Base-by-base conservation (phyloP, 495 filamentous ascomycete species). In the Apodospora peruviana region DNA sequence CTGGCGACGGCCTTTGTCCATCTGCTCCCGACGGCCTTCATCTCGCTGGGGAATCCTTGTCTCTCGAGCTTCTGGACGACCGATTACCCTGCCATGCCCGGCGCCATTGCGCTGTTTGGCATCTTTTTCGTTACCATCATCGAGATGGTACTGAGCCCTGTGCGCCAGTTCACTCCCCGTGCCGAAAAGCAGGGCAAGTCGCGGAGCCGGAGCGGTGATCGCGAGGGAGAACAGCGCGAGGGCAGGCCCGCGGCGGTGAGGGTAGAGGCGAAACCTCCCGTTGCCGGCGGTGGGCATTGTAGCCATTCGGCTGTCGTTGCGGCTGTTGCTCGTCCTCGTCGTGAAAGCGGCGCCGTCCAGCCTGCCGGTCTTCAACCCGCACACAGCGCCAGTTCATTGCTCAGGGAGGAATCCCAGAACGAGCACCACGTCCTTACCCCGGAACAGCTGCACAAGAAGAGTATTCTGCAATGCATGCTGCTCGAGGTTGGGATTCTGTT, bases 1-100 rank as follows among this genome's bases (percentile, higher is more conserved):
- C 84, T 93, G 40, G 88, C 88, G 17, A 91, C 88, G n/a, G 87
- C 88, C 20, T 91, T 93, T 58, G 88, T 91, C 4, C 88, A 93
- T 62, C 70, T 84, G 17, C 82, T 93, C 4, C 88, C 88, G 1
- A 91, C 86, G 1, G 88, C 88, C 24, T 91, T 93, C 63, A 68
- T 80, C 42, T 90, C 87, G 3, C 74, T 93, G 22, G 86, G 82
- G n/a, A 80, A 91, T 55, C 78, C 81, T 38, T 93, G 88, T 59
- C 82, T 93, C 9, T 85, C 86, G 20, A 64, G 61, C 20, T 86
- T 88, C 52, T 91, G 87, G 80, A 90, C 79, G 50, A 55, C 76
- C 23, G 74, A 76, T 22, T 93, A 90, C 58, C 82, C 77, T 14
- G 84, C 87, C 18, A 87, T 90, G 74, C 79, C 87, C 17, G 87